Evolutionary conservation across 257 asterid genomes (phyloP), one percentile per base, ranked within the genome.

Genomic region (Petunia axillaris): DNA sequence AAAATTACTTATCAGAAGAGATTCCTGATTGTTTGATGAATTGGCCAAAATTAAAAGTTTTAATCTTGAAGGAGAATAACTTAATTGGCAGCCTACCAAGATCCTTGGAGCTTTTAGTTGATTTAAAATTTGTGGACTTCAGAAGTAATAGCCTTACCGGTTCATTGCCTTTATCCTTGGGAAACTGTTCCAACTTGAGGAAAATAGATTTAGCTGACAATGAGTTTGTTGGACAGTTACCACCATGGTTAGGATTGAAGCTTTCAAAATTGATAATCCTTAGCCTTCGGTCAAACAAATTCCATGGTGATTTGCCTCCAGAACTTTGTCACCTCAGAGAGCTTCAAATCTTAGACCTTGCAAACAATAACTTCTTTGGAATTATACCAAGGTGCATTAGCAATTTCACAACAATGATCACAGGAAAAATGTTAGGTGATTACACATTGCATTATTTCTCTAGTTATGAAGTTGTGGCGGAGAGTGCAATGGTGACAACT

Each of bases 381-480:
- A 8, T 0, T 1, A 82, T 84, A 57, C 87, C 86, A 2, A 53
- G 59, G 10, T 84, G 88, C 57, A 36, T 88, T 35, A 9, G 60
- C 15, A 83, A 83, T 81, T 62, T 87, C 16, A 81, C 85, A 25
- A 82, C 84, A 55, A 87, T 87, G 90, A 44, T 68, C 2, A 67
- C 57, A 7, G 62, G 57, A 3, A 76, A 58, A 39, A 58, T 46
- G 54, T 3, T 48, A 3, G 44, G 10, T 37, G 43, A 40, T 38
- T 13, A 54, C 13, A 16, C 2, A n/a, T 16, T 50, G 0, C 1
- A 4, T 16, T 9, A 67, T n/a, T 58, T 54, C 4, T 39, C 5
- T 4, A 25, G 54, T 8, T 1, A 11, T 64, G 46, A 55, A 52
- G 3, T 8, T 52, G 78, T 60, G 9, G 0, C 4, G 4, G 86